These are phyloP conservation scores for Seiridium cupressi DNA, from an alignment of 2,329 filamentous ascomycete species.

Conservation along the genomic window DNA sequence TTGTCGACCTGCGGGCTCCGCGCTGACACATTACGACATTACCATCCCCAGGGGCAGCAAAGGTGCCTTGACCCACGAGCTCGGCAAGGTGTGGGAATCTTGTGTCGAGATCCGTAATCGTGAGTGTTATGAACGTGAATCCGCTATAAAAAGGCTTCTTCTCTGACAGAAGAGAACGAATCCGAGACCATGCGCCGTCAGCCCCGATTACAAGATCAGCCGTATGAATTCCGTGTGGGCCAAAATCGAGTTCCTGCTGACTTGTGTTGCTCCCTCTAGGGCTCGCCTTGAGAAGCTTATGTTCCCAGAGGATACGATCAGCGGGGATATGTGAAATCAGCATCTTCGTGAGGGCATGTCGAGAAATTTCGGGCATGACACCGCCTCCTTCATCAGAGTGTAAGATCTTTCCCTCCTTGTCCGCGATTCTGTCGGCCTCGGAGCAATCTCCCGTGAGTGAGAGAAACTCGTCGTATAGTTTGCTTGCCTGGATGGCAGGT, in stretches of 20 bases:
- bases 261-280: background rate
- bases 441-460: conserved; percentile 1
- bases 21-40: conserved; percentile 1
- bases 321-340: background rate
- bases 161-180: conserved; percentile 20
- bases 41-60: background rate
- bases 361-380: background rate
- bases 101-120: background rate
- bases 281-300: conserved; percentile 1
- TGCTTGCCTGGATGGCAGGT: conserved; percentile 22
- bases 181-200: conserved; percentile 34
- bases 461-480: conserved; percentile 21
- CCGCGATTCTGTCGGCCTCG: background rate
- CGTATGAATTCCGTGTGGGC: background rate
- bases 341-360: background rate
- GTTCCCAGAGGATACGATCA: background rate
- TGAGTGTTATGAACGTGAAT: background rate
- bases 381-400: background rate
- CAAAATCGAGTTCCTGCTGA: conserved; percentile 21
- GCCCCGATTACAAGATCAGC: conserved; percentile 34
- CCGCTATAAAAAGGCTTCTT: conserved; percentile 2
- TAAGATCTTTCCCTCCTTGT: background rate
- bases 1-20: conserved; percentile 14
- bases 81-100: conserved; percentile 1
- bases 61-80: background rate